Conservation (phyloP, 2,329 filamentous ascomycete genomes). For the Aspergillus sp. region DNA sequence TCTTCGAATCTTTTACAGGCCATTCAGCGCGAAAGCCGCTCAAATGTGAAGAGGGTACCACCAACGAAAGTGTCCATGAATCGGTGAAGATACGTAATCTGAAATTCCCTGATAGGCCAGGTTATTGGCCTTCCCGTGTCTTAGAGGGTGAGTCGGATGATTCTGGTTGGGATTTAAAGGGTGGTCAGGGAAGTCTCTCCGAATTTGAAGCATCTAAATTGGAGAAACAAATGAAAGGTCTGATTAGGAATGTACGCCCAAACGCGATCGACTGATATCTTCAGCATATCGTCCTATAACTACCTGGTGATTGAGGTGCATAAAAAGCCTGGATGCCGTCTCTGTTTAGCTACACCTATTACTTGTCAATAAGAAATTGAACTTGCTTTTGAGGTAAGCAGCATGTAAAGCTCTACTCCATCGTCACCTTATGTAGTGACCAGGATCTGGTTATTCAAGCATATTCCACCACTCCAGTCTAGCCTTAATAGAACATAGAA, state of each 20-base stretch:
- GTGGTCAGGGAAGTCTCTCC: neutral
- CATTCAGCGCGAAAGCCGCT: neutral
- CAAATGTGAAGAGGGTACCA: neutral
- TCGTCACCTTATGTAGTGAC: too few relatives aligned
- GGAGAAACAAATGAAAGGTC: neutral
- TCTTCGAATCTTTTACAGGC: neutral
- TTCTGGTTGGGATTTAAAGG: neutral
- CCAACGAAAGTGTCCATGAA: constrained; percentile 1
- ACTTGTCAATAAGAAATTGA: neutral
- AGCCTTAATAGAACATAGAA: too few relatives aligned
- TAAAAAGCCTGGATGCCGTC: neutral
- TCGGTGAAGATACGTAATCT: constrained; percentile 1
- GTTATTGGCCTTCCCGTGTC: neutral
- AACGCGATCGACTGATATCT: neutral
- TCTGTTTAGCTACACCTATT: neutral
- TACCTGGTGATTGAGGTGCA: neutral
- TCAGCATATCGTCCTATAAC: neutral
- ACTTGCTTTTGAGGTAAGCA: neutral
- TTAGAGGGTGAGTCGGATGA: neutral
- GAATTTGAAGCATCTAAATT: neutral
- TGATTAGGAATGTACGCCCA: neutral
- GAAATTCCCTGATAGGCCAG: neutral
- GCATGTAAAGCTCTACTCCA: too few relatives aligned
- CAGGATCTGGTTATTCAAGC: too few relatives aligned
- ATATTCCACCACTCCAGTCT: too few relatives aligned